Base-by-base conservation (phyloP, 768 basidiomycete species). In the Xanthoconium stramineum region DNA sequence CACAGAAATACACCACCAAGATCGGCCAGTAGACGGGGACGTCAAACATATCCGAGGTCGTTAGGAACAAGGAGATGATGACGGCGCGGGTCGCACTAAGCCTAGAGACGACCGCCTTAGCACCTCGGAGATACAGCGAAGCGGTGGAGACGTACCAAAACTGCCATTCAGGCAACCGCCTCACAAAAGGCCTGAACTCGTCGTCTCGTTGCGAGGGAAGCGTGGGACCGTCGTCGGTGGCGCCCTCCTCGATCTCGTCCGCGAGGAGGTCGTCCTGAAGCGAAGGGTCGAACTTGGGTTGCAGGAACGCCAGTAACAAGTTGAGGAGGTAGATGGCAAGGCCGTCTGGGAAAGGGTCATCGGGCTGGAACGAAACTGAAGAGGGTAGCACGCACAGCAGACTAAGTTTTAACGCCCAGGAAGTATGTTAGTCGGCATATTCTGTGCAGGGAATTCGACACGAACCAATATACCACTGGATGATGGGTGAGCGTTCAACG, bases 11-110 rank as follows among this genome's bases (percentile, higher is more conserved):
- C 55, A 98, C 78, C 64, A 98, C 86, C 52, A 99, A 84, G 72
- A 99, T 98, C 9, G 97, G 97, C 95, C 97, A 98, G 76, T 97
- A 98, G 24, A 98, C 97, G 8, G 97, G 96, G 20, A 99, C 89
- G 70, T 98, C 95, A 63, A 97, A 96, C 36, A 88, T 75, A 45
- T 88, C 80, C 28, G 91, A 95, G 53, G 88, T 75, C 3, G 97
- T 91, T 70, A 88, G 88, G 52, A 87, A 73, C 40, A 96, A 65
- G 6, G 94, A 88, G 50, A 99, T 69, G 20, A 89, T n/a, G 28
- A 91, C 88, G 12, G 96, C 94, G 45, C 91, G 87, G 7, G 94
- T 98, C 1, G 93, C 80, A 6, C 93, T 91, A 43, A 98, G 80
- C 96, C 95, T 94, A 33, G 5, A 33, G 53, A n/a, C 4, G 42